Conservation (phyloP, 2,329 filamentous ascomycete species). For the Ascochyta clinopodiicola region DNA sequence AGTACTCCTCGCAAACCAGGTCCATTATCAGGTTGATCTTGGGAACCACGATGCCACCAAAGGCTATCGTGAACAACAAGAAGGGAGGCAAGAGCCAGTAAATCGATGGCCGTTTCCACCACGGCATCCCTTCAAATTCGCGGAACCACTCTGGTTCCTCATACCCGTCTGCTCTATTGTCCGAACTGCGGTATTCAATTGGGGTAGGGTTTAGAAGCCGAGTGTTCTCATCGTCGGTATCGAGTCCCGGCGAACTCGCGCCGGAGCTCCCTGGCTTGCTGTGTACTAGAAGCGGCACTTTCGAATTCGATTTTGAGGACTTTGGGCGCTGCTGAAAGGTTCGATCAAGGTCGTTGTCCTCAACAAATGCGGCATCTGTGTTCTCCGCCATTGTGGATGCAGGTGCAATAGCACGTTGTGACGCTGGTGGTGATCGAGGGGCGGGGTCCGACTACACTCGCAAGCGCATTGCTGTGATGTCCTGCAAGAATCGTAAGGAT, state of each 20-base stretch:
- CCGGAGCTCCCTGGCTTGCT: conserved; percentile 22
- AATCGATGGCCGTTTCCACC: conserved; percentile 64
- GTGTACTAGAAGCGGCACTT: conserved; percentile 13
- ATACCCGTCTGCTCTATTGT: conserved; percentile 13
- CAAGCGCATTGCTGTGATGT: conserved; percentile 26
- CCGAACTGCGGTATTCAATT: conserved; percentile 20
- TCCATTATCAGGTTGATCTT: conserved; percentile 86
- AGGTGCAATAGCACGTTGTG: not conserved
- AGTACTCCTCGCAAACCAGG: conserved; percentile 83
- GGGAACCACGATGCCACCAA: conserved; percentile 84
- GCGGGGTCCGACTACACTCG: conserved; percentile 12
- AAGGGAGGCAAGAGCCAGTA: conserved; percentile 85
- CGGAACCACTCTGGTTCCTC: conserved; percentile 40
- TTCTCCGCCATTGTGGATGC: conserved; percentile 27
- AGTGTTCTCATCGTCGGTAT: conserved; percentile 34
- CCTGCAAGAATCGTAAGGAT: not conserved
- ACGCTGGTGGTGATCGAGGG: not conserved
- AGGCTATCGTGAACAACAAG: conserved; percentile 80
- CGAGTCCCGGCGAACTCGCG: conserved; percentile 18
- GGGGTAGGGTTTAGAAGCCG: conserved; percentile 33
- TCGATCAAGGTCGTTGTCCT: conserved; percentile 41
- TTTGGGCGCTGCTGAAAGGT: conserved; percentile 25
- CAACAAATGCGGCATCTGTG: conserved; percentile 37
- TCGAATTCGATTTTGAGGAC: conserved; percentile 19
- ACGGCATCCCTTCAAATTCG: conserved; percentile 50